These are phyloP conservation scores for Colletotrichum truncatum DNA, from an alignment of 2,329 filamentous ascomycete species.

Conservation along the genomic window DNA sequence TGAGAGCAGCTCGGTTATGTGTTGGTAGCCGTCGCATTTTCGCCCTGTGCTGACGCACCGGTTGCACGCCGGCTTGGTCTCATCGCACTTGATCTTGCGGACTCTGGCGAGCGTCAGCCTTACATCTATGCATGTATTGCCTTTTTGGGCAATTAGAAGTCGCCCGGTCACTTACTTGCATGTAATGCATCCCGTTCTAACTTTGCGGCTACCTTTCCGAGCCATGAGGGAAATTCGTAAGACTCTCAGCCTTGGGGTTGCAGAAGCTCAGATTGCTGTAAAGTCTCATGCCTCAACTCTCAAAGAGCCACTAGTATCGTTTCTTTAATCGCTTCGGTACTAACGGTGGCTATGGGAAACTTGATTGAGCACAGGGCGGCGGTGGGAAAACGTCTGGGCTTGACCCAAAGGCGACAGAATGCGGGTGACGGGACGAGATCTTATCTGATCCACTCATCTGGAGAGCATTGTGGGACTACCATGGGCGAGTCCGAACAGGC, in stretches of 20 bases:
- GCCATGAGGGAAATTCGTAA: conserved; percentile 30
- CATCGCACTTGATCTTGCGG: conserved; percentile 66
- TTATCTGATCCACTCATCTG: conserved; percentile 10
- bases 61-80: conserved; percentile 61
- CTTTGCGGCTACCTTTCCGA: conserved; percentile 54
- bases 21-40: conserved; percentile 63
- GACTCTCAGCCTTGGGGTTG: not conserved
- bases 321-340: too few species aligned
- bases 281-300: not conserved
- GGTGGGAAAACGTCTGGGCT: not conserved
- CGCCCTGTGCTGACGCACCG: conserved; percentile 65
- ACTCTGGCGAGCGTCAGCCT: conserved; percentile 46
- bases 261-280: not conserved
- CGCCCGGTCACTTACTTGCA: conserved; percentile 59
- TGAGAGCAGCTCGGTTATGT: conserved; percentile 32
- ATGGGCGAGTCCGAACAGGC: not conserved
- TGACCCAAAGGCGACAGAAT: not conserved
- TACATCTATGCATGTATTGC: not conserved
- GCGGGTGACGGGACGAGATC: conserved; percentile 9
- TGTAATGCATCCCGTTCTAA: conserved; percentile 61
- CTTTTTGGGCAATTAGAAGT: not conserved
- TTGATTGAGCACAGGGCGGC: not conserved
- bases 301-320: not conserved
- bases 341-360: not conserved
- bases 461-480: not conserved